phyloP scores from a whole-genome alignment of 2,329 filamentous ascomycete genomes.

The Neopestalotiopsis sp. region DNA sequence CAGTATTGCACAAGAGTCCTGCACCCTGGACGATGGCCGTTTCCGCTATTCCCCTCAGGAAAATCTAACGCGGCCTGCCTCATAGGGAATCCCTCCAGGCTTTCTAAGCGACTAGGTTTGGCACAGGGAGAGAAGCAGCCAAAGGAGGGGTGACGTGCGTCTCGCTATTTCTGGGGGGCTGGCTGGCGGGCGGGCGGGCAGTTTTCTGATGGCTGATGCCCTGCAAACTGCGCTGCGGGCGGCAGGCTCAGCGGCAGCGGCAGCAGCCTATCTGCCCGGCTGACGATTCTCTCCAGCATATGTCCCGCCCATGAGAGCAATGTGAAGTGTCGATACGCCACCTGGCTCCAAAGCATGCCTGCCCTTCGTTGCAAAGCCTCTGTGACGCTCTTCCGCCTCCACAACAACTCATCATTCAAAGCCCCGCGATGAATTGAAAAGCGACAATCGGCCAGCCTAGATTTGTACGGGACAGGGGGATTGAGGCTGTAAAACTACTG shows the following conservation, averaged over 20 bases:
- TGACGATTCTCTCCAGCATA: neutral
- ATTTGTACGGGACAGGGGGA: neutral
- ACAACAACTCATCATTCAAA: neutral
- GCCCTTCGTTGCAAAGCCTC: neutral
- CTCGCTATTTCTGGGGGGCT: constrained; percentile 6
- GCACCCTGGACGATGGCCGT: constrained; percentile 11
- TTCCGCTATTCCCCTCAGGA: constrained; percentile 13
- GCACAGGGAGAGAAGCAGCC: neutral
- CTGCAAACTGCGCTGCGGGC: neutral
- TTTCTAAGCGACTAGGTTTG: neutral
- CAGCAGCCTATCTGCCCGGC: constrained; percentile 1
- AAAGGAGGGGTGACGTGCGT: constrained; percentile 27
- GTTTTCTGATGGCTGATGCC: constrained; percentile 13
- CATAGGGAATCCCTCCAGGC: constrained; percentile 15
- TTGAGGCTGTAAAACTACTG: constrained; percentile 20
- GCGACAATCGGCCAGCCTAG: neutral
- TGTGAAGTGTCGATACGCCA: neutral
- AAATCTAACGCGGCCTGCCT: constrained; percentile 15
- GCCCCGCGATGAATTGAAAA: neutral
- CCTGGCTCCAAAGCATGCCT: neutral
- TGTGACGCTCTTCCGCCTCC: neutral
- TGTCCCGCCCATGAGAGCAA: neutral
- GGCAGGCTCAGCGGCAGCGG: constrained; percentile 4
- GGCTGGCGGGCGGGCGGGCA: neutral
- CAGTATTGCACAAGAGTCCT: constrained; percentile 10